Base-by-base conservation (phyloP, 768 basidiomycete species). In the Ramaria rubella region DNA sequence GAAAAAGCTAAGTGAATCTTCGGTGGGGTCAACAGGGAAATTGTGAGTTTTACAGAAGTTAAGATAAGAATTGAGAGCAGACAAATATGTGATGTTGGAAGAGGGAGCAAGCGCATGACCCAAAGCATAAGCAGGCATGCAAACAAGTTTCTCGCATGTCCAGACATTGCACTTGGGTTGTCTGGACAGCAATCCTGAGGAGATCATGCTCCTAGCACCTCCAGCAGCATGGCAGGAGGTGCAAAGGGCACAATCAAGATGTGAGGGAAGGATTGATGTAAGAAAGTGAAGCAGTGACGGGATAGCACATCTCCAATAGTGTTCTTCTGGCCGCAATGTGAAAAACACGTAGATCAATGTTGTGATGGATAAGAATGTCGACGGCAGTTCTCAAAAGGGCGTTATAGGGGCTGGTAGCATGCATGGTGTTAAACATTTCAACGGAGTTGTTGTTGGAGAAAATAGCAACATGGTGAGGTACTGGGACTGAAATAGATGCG, bases 391-490 rank as follows among this genome's bases (percentile, higher is more conserved):
- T 15, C 17, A 58, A 26, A 6, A 58, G 12, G 23, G 8, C 27
- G 36, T 50, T 50, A 27, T 14, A 30, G 0, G 6, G 5, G 0
- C 66, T 63, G 0, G 12, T 15, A 3, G 63, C 59, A 1, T 46
- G 36, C 0, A 72, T 57, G 1, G 67, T 56, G 48, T 58, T 52
- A 58, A 68, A 69, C 8, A 66, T 60, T 1, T 61, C 43, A 4
- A 68, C 67, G 7, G 65, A 61, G 59, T 70, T 65, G 15, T 61
- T 70, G 54, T 71, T 66, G 2, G 65, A 58, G 58, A 46, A 63
- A 17, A 70, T 52, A 1, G 51, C 54, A 3, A 67, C 19, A 1
- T 60, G 60, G 0, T n/a, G 36, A 3, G 9, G 62, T 49, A 3
- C 43, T 8, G 27, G 21, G 19, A 26, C 23, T n/a, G 19, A 30